Evolutionary conservation across 768 basidiomycete species (phyloP), one percentile per base, ranked within the genome.

Genomic region (Leccinum pellstonianum): DNA sequence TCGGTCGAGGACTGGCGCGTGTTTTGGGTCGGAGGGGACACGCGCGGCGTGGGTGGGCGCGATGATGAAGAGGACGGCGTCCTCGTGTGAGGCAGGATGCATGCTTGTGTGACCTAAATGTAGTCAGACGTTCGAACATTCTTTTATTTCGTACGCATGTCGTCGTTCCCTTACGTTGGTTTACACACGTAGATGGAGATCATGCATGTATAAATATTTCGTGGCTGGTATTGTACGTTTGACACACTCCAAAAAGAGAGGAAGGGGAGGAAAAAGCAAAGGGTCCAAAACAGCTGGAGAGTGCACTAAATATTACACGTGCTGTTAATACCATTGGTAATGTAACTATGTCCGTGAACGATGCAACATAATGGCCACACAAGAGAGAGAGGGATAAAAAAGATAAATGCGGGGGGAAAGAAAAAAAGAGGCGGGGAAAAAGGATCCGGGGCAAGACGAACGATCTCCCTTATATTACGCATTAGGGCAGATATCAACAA

Each of bases 1-100:
- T 91, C 87, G 15, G 62, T 77, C 4, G 83, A 85, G 56, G 91
- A 94, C 67, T 94, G 86, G 82, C 78, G 91, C 21, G 82, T 93
- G 12, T 86, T 93, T 68, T 94, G 91, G 91, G 74, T 92, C 10
- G 91, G 91, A 0, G 89, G 89, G 21, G 76, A 75, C 64, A 73
- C 69, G 38, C 74, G 57, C 56, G 73, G 67, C 15, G 62, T 70
- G 64, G 62, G 72, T 66, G 59, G 52, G 21, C 5, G 51, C 10
- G 51, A 56, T 25, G 72, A 72, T 5, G 74, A 75, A 31, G 73
- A 73, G 12, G 72, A 76, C 35, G 67, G 69, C 29, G 23, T 72
- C 33, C 72, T 73, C 55, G 64, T 72, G 38, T 72, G 48, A 68
- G 3, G 17, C 14, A 19, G 43, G 43, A n/a, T 19, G 41, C n/a